Conservation (phyloP, 2,329 filamentous ascomycete genomes). For the Alternaria novae-zelandiae region DNA sequence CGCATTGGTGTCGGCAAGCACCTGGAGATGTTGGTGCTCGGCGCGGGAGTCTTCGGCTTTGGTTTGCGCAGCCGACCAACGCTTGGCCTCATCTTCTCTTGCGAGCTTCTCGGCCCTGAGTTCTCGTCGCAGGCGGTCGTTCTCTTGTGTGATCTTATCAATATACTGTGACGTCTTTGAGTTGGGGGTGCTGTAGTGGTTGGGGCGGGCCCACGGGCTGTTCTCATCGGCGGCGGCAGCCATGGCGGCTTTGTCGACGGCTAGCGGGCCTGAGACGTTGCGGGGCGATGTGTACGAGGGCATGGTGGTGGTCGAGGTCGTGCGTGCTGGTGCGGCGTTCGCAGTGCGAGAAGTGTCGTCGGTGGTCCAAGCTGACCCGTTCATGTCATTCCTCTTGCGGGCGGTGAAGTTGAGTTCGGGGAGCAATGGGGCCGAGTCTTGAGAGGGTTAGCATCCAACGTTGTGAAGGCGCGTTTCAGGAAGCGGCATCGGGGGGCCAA, state of each 20-base stretch:
- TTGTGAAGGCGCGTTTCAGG: not conserved
- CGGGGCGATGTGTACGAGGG: slow-evolving; percentile 38
- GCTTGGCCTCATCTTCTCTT: slow-evolving; percentile 74
- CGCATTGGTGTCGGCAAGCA: slow-evolving; percentile 75
- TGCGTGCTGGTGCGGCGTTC: slow-evolving; percentile 19
- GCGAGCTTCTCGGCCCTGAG: slow-evolving; percentile 51
- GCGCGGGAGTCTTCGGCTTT: slow-evolving; percentile 72
- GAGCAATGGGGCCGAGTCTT: slow-evolving; percentile 25
- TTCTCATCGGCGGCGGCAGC: slow-evolving; percentile 26
- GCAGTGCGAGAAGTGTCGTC: slow-evolving; percentile 25
- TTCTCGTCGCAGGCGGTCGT: slow-evolving; percentile 77
- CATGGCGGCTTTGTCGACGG: slow-evolving; percentile 37
- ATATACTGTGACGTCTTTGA: slow-evolving; percentile 59
- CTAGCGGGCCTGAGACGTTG: slow-evolving; percentile 40
- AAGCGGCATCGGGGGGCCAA: slow-evolving; percentile 6
- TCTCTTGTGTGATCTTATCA: slow-evolving; percentile 80
- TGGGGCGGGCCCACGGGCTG: slow-evolving; percentile 37
- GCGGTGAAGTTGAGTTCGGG: slow-evolving; percentile 27
- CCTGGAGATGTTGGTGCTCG: slow-evolving; percentile 72
- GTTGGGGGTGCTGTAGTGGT: slow-evolving; percentile 38
- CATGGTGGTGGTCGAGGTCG: slow-evolving; percentile 28
- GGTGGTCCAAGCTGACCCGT: slow-evolving; percentile 24
- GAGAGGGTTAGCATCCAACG: slow-evolving; percentile 27
- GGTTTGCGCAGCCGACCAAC: slow-evolving; percentile 70
- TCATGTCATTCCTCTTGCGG: slow-evolving; percentile 39